A percentile compares a stretch with the other conserved stretches of the same genome.
Evolutionary conservation across 768 basidiomycete genomes (phyloP).

Genomic region (Tylopilus balloui): DNA sequence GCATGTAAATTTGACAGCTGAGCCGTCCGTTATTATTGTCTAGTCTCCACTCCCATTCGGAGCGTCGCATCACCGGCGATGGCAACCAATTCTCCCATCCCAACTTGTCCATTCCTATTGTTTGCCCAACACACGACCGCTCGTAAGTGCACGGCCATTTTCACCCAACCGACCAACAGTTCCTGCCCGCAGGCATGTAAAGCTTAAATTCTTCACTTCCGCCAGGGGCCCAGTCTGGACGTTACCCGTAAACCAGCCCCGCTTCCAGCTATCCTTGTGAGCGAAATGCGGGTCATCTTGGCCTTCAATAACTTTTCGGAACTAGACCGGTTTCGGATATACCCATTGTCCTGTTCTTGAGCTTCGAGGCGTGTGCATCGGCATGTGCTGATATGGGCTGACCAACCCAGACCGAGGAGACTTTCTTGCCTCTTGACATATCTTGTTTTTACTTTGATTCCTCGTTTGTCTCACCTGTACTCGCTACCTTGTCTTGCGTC

Average conservation of each 20-base stretch:
- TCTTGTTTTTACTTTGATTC: conserved; percentile 8
- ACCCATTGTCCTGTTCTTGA: conserved; percentile 29
- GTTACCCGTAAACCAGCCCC: conserved; percentile 1
- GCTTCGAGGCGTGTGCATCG: conserved; percentile 14
- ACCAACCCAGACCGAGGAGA: conserved; percentile 6
- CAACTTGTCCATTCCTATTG: conserved; percentile 26
- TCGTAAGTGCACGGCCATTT: conserved; percentile 13
- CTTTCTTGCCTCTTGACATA: conserved; percentile 16
- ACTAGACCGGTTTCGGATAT: conserved; percentile 37
- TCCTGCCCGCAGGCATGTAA: conserved; percentile 6
- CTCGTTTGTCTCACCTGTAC: conserved; percentile 21
- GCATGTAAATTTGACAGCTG: conserved; percentile 18
- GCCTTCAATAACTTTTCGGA: conserved; percentile 19
- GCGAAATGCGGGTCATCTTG: conserved; percentile 16
- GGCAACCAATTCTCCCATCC: conserved; percentile 15
- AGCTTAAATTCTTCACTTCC: conserved; percentile 18
- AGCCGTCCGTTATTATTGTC: conserved; percentile 19
- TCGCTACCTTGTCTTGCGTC: conserved; percentile 35
- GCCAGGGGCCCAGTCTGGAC: conserved; percentile 14
- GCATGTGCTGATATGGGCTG: conserved; percentile 19
- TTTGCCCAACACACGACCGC: conserved; percentile 14
- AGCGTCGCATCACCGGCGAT: conserved; percentile 3
- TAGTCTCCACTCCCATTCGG: conserved; percentile 4
- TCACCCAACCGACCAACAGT: conserved; percentile 1
- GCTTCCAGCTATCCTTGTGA: conserved; percentile 11